phyloP scores from a whole-genome alignment of 179 eudicot genomes.

The Spergularia azorica region DNA sequence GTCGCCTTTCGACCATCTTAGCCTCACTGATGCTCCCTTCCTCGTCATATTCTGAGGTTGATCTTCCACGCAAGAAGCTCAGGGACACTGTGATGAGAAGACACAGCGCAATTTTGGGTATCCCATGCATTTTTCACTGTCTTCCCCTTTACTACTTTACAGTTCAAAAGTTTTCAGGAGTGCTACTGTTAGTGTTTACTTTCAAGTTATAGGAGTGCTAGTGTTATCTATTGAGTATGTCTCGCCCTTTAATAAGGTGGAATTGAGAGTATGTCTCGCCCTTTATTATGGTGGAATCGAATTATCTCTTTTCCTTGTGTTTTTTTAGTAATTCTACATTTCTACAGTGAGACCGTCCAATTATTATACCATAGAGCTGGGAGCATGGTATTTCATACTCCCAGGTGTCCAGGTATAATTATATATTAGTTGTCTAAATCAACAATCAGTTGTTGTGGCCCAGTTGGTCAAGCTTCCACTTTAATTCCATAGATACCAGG shows the following conservation, averaged over 20 bases:
- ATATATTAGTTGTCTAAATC: no score
- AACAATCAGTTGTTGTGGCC: no score
- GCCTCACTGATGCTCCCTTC: slow-evolving; percentile 38
- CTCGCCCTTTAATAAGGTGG: slow-evolving; percentile 31
- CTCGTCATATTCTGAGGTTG: slow-evolving; percentile 34
- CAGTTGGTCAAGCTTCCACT: no score
- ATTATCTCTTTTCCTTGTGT: background rate
- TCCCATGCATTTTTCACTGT: background rate
- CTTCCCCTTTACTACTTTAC: background rate
- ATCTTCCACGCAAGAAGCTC: slow-evolving; percentile 23
- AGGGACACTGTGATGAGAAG: slow-evolving; percentile 26
- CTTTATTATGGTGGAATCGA: background rate
- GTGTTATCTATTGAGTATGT: background rate
- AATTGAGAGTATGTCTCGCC: slow-evolving; percentile 10
- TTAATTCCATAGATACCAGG: no score
- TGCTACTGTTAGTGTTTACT: background rate
- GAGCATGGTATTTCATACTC: no score
- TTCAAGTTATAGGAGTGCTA: no score
- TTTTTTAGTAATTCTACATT: background rate
- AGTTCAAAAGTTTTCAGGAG: background rate
- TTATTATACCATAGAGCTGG: no score
- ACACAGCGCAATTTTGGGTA: slow-evolving; percentile 1
- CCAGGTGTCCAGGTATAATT: no score
- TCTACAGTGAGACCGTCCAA: no score
- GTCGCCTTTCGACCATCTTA: slow-evolving; percentile 38